A percentile compares a stretch with the other conserved stretches of the same genome.
Evolutionary conservation across 495 filamentous ascomycete species (phyloP).

Genomic region (Aspergillus baeticus): DNA sequence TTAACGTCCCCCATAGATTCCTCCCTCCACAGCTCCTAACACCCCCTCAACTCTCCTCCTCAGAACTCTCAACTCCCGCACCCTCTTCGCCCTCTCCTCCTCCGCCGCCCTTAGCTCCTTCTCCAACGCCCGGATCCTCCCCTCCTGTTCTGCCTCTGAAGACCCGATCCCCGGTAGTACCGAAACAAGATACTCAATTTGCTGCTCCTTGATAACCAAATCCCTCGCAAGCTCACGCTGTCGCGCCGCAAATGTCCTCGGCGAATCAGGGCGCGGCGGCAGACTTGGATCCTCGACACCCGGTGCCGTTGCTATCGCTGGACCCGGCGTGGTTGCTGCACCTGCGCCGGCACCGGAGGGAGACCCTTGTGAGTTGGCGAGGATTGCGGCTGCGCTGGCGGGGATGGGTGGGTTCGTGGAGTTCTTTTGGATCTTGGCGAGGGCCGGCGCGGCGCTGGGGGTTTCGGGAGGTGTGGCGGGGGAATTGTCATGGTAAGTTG

Average conservation of each 20-base stretch:
- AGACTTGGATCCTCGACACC: constrained; percentile 26
- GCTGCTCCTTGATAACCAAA: constrained; percentile 86
- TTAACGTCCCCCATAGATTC: constrained; percentile 31
- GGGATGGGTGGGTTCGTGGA: constrained; percentile 39
- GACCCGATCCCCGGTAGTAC: constrained; percentile 83
- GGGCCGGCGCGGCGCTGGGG: constrained; percentile 47
- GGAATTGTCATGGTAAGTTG: constrained; percentile 74
- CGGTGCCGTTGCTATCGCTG: background rate
- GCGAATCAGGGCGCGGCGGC: constrained; percentile 53
- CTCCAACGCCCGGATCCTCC: constrained; percentile 72
- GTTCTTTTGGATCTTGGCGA: constrained; percentile 45
- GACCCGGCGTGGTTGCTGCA: background rate
- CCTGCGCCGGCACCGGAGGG: constrained; percentile 21
- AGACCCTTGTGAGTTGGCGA: constrained; percentile 27
- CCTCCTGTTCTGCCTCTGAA: constrained; percentile 79
- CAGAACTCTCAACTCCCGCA: constrained; percentile 68
- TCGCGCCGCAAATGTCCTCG: constrained; percentile 64
- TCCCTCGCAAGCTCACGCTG: constrained; percentile 83
- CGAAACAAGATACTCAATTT: constrained; percentile 85
- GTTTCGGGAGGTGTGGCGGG: constrained; percentile 59
- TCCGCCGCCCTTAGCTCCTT: constrained; percentile 72
- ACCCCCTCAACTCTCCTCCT: constrained; percentile 67
- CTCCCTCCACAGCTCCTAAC: constrained; percentile 38
- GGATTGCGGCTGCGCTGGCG: constrained; percentile 30
- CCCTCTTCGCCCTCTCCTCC: constrained; percentile 65